Conservation (phyloP, 1,284 basidiomycete genomes). For the Ustilago nuda region DNA sequence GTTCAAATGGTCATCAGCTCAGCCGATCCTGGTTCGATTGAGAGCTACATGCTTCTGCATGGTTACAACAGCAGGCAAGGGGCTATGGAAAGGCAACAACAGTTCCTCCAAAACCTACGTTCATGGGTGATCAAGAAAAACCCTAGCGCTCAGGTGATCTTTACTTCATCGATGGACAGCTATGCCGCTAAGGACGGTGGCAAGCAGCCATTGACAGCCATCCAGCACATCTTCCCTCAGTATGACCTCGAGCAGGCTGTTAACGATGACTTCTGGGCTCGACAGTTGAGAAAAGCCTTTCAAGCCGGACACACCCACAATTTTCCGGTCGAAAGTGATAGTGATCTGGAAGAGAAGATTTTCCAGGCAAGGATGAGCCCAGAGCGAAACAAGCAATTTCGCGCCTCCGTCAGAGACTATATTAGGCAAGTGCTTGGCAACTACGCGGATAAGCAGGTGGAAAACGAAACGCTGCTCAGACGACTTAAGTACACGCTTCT, state of each 20-base stretch:
- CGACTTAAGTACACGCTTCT: slow-evolving; percentile 15
- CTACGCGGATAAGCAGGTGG: not conserved
- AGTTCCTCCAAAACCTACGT: slow-evolving; percentile 17
- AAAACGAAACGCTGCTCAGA: not conserved
- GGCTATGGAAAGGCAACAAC: slow-evolving; percentile 7
- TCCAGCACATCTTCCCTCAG: slow-evolving; percentile 14
- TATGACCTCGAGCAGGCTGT: slow-evolving; percentile 32
- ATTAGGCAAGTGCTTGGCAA: not conserved
- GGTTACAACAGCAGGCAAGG: slow-evolving; percentile 40
- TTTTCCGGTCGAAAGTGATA: not conserved
- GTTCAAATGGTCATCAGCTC: slow-evolving; percentile 16
- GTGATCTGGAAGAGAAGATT: slow-evolving; percentile 13
- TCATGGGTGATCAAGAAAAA: not conserved
- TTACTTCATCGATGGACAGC: slow-evolving; percentile 27
- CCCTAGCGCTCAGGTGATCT: slow-evolving; percentile 18
- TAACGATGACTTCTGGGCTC: slow-evolving; percentile 32
- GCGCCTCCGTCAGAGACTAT: not conserved
- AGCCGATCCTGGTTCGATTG: slow-evolving; percentile 19
- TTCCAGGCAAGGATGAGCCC: slow-evolving; percentile 5
- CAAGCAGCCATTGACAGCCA: slow-evolving; percentile 22
- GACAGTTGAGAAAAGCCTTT: slow-evolving; percentile 10
- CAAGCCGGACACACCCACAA: not conserved
- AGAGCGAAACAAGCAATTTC: not conserved
- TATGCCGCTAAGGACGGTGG: slow-evolving; percentile 28
- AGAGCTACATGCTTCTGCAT: slow-evolving; percentile 35